Conservation (phyloP, 768 basidiomycete genomes). For the Pulveroboletus ravenelii region DNA sequence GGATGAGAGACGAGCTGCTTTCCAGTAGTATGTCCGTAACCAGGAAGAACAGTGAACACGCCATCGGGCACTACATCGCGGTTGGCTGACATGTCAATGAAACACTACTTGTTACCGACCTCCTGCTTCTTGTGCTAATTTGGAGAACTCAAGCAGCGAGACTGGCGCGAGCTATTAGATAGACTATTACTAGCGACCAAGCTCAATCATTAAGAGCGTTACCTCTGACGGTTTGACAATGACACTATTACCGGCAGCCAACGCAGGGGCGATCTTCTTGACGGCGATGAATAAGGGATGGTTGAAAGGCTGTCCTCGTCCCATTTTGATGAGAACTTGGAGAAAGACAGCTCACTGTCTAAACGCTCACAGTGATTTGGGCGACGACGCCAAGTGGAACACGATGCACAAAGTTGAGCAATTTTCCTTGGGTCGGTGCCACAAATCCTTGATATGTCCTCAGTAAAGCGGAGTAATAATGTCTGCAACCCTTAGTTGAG, state of each 20-base stretch:
- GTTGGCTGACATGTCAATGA: background rate
- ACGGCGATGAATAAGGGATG: conserved; percentile 85
- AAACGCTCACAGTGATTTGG: conserved; percentile 65
- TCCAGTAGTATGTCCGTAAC: conserved; percentile 62
- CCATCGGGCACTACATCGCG: conserved; percentile 60
- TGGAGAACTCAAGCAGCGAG: conserved; percentile 71
- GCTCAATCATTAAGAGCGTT: background rate
- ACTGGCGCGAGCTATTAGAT: conserved; percentile 62
- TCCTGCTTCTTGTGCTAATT: conserved; percentile 61
- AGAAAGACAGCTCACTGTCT: background rate
- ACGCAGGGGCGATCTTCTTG: conserved; percentile 83
- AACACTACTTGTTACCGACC: conserved; percentile 36
- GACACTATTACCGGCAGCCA: conserved; percentile 82
- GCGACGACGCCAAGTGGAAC: conserved; percentile 86
- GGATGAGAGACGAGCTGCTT: conserved; percentile 61
- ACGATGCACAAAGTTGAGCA: conserved; percentile 76
- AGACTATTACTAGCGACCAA: background rate
- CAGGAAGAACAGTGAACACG: conserved; percentile 70
- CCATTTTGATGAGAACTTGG: background rate
- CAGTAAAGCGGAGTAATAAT: conserved; percentile 72
- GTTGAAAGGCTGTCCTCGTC: conserved; percentile 65
- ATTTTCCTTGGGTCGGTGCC: conserved; percentile 72
- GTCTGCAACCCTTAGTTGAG: conserved; percentile 37
- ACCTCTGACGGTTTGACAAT: conserved; percentile 82
- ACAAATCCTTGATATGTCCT: conserved; percentile 66